phyloP scores from a whole-genome alignment of 305 asterid genomes.

The Solanum hybrid region DNA sequence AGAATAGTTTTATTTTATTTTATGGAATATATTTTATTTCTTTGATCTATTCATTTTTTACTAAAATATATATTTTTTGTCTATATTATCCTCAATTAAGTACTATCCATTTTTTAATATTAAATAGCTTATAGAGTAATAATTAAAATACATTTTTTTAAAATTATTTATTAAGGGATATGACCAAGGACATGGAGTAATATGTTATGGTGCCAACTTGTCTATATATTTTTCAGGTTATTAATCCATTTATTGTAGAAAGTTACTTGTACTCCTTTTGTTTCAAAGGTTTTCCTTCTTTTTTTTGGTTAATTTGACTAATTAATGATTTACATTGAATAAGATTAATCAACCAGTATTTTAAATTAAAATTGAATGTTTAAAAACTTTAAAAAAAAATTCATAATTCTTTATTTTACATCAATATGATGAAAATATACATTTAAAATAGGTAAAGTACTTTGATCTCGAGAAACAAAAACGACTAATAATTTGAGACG shows the following conservation, averaged over 20 bases:
- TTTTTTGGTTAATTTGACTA: not conserved
- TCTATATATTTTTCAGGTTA: too few relatives aligned
- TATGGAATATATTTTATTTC: not conserved
- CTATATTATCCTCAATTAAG: not conserved
- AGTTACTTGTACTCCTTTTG: not conserved
- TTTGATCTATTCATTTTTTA: not conserved
- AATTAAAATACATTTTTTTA: too few relatives aligned
- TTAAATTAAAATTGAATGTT: not conserved
- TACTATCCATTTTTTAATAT: not conserved
- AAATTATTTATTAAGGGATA: too few relatives aligned
- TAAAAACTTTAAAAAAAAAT: too few relatives aligned
- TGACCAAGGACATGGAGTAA: not conserved
- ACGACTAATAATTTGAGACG: not conserved
- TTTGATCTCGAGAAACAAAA: not conserved
- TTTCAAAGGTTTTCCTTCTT: not conserved
- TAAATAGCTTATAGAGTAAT: not conserved
- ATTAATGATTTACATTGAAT: too few relatives aligned
- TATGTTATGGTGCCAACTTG: not conserved
- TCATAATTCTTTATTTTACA: too few relatives aligned
- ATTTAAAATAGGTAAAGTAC: not conserved
- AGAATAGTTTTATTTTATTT: not conserved
- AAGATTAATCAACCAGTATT: not conserved
- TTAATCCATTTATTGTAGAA: too few relatives aligned
- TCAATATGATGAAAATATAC: too few relatives aligned
- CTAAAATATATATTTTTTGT: too few relatives aligned